Evolutionary conservation across 129 eudicot species (phyloP).

Genomic region (Centrapalus pauciflorus): DNA sequence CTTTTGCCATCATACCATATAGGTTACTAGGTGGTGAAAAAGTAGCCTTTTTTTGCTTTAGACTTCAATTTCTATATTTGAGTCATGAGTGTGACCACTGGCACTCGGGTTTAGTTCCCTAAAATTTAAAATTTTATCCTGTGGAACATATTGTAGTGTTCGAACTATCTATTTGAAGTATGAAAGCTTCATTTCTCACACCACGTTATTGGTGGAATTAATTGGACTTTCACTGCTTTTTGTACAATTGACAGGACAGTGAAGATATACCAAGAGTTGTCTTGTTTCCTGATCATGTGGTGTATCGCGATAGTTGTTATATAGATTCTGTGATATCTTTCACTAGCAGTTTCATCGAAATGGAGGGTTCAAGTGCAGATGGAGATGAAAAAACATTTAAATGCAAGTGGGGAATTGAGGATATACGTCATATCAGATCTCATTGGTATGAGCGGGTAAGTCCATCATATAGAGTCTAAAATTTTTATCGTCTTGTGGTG

Average conservation of each 20-base stretch:
- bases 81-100: background rate
- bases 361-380: constrained; percentile 32
- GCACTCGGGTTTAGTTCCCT: background rate
- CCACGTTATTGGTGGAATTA: too few relatives aligned
- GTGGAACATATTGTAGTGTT: background rate
- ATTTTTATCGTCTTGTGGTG: background rate
- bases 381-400: constrained; percentile 26
- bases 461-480: background rate
- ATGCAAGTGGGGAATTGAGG: constrained; percentile 55
- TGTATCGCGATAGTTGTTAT: constrained; percentile 35
- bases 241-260: constrained; percentile 41
- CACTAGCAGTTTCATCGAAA: constrained; percentile 36
- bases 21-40: background rate
- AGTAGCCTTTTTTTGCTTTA: background rate
- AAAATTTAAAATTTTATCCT: background rate
- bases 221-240: background rate
- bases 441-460: constrained; percentile 59
- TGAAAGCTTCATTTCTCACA: background rate
- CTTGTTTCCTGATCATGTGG: constrained; percentile 60
- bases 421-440: constrained; percentile 53
- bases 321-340: constrained; percentile 46
- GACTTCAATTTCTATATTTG: background rate
- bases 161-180: background rate
- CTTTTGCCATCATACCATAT: background rate
- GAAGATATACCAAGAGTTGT: constrained; percentile 32